Base-by-base conservation (phyloP, 306 rosid species). In the Medicago lupulina region DNA sequence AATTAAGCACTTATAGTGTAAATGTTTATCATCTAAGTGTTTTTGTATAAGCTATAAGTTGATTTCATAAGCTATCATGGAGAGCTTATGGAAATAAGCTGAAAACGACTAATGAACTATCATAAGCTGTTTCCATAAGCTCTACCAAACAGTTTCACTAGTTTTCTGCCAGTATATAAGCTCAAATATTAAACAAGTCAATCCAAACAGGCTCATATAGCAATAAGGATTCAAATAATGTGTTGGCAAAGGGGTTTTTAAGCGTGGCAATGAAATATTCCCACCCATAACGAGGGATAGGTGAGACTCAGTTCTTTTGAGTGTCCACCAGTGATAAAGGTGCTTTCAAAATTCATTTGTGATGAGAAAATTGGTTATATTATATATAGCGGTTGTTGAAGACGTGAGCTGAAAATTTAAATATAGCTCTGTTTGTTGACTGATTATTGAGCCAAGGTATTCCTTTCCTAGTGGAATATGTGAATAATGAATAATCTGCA, bases 401-500 rank as follows among this genome's bases (percentile, higher is more conserved):
- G 38, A 18, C 31, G 3, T 28, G 31, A 13, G 66, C 70, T 66
- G 46, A 7, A 19, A 64, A 74, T 15, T 73, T 21, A 46, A 49
- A 10, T 41, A 39, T 46, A 8, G 39, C n/a, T 13, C 25, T 75
- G 67, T 67, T 49, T 55, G 10, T 38, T 47, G 41, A 39, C 40
- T 59, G 17, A 9, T 43, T 55, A 17, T 73, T 55, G 54, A 40
- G 61, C 17, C 64, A 71, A 64, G 53, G 18, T n/a, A 16, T 57
- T 75, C 25, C 8, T 69, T 67, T 17, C 15, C 46, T 8, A 9
- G 41, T 51, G 46, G 73, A 43, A 14, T 66, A 43, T 31, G 47
- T 70, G 64, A 38, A 81, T 17, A 60, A 7, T 60, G 60, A 38
- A 75, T 51, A 59, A 36, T 57, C 28, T 62, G 69, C 19, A 40